These are phyloP conservation scores for Candida insectorum DNA, from an alignment of 805 yeast genomes.

Conservation along the genomic window DNA sequence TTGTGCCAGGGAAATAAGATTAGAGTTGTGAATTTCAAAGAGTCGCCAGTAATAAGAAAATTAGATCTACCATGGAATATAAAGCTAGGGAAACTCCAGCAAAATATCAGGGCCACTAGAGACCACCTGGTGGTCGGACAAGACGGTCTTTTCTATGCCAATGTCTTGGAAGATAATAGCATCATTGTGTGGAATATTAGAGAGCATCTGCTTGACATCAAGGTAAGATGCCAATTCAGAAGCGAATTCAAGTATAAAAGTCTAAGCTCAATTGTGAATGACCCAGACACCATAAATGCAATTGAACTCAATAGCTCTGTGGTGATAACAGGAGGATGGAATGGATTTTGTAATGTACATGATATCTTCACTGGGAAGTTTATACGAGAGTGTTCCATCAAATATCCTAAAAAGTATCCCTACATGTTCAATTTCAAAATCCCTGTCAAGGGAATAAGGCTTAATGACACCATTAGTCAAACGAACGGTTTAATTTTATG, in stretches of 20 bases:
- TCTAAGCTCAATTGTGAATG: slow-evolving; percentile 6
- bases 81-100: slow-evolving; percentile 11
- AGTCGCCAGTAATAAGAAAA: slow-evolving; percentile 1
- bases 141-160: slow-evolving; percentile 39
- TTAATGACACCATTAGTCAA: slow-evolving; percentile 21
- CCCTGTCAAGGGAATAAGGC: slow-evolving; percentile 23
- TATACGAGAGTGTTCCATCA: slow-evolving; percentile 29
- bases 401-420: slow-evolving; percentile 23
- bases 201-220: slow-evolving; percentile 13
- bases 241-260: slow-evolving; percentile 20
- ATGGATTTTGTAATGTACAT: slow-evolving; percentile 41
- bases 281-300: slow-evolving; percentile 13
- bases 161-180: slow-evolving; percentile 37
- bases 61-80: slow-evolving; percentile 6
- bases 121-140: slow-evolving; percentile 29
- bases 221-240: slow-evolving; percentile 16
- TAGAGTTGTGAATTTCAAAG: slow-evolving; percentile 20
- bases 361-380: slow-evolving; percentile 42
- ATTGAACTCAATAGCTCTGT: slow-evolving; percentile 33
- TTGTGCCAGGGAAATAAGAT: slow-evolving; percentile 17
- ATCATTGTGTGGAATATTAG: slow-evolving; percentile 45
- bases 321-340: slow-evolving; percentile 38
- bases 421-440: slow-evolving; percentile 17
- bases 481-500: slow-evolving; percentile 38
- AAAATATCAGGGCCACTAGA: slow-evolving; percentile 8